Conservation (phyloP, 2,329 filamentous ascomycete genomes). For the Cladophialophora psammophila region DNA sequence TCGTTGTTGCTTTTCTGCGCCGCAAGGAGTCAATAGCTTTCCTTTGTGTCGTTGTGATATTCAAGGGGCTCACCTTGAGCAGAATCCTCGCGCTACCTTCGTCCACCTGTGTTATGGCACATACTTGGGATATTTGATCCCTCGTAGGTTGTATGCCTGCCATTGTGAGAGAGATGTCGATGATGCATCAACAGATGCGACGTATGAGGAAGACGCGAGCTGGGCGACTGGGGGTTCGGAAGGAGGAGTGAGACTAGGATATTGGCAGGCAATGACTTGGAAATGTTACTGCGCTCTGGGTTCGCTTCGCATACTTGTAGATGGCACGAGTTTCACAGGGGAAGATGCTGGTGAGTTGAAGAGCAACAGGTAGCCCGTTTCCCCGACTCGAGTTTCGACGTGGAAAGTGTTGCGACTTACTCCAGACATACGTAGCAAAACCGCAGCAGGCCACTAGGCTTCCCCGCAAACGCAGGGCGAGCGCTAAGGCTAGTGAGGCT, state of each 20-base stretch:
- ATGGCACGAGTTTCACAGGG: not conserved
- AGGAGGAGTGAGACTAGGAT: not conserved
- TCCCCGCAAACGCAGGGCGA: too few species aligned
- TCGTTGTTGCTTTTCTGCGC: constrained; percentile 54
- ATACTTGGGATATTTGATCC: constrained; percentile 31
- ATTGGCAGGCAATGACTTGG: not conserved
- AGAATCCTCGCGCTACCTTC: constrained; percentile 30
- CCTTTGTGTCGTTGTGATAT: not conserved
- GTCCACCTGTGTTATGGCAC: constrained; percentile 28
- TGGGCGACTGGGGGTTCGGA: not conserved
- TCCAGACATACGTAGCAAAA: too few species aligned
- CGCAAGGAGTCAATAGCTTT: not conserved
- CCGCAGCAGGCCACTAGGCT: too few species aligned
- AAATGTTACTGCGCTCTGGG: not conserved
- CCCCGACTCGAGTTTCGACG: not conserved
- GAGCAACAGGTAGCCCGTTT: not conserved
- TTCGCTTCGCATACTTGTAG: not conserved
- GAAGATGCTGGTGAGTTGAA: not conserved
- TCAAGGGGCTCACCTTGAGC: constrained; percentile 24
- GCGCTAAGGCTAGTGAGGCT: too few species aligned
- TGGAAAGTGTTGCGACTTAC: not conserved
- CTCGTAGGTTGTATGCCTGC: constrained; percentile 25
- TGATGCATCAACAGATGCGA: not conserved
- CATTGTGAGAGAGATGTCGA: constrained; percentile 18
- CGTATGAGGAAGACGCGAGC: not conserved